A percentile compares a stretch with the other conserved stretches of the same genome.
phyloP scores from a whole-genome alignment of 1,284 basidiomycete genomes.

The Cutaneotrichosporon cyanovorans region DNA sequence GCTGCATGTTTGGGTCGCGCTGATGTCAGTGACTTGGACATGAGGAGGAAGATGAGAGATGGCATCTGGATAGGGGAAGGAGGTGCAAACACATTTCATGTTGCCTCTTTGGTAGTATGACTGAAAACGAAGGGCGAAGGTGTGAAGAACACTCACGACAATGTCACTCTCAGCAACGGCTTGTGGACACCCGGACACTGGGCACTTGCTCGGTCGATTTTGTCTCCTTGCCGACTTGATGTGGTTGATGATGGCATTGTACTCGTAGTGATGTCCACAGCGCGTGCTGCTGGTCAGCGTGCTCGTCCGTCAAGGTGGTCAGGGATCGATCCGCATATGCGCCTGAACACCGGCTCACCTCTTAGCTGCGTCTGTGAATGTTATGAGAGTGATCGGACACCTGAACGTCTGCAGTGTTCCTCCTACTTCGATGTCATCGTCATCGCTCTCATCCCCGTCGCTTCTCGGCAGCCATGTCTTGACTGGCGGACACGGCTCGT shows the following conservation, averaged over 20 bases:
- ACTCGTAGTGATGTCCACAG: constrained; percentile 27
- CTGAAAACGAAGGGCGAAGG: too few species aligned
- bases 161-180: neutral
- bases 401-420: constrained; percentile 70
- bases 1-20: constrained; percentile 3
- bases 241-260: constrained; percentile 14
- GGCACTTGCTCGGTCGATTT: constrained; percentile 20
- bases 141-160: neutral
- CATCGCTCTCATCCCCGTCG: constrained; percentile 67
- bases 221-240: constrained; percentile 4
- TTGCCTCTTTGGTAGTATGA: too few species aligned
- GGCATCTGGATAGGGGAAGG: too few species aligned
- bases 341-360: constrained; percentile 26
- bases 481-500: constrained; percentile 63
- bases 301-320: constrained; percentile 56
- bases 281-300: constrained; percentile 47
- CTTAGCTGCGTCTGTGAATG: constrained; percentile 61
- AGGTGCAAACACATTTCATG: too few species aligned
- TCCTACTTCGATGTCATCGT: constrained; percentile 72
- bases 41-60: too few species aligned
- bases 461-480: constrained; percentile 60
- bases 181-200: constrained; percentile 35
- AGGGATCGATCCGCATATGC: neutral
- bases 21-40: neutral
- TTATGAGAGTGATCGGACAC: constrained; percentile 64